Percentiles rank a stretch among this genome's conserved stretches.
These are phyloP conservation scores for Solanum hybrid DNA, from an alignment of 305 asterid species.

Conservation along the genomic window DNA sequence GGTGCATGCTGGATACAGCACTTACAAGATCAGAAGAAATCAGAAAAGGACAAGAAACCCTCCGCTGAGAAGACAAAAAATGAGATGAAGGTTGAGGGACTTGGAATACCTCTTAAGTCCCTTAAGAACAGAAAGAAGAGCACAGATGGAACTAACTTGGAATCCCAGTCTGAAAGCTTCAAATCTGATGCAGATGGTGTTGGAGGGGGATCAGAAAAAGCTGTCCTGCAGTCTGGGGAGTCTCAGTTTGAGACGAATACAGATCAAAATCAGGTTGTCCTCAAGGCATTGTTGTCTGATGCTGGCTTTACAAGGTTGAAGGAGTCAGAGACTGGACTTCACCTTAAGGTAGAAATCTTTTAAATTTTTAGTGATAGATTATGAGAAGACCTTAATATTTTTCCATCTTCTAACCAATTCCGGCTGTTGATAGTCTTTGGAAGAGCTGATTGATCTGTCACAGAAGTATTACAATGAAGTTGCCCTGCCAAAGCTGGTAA, in stretches of 20 bases:
- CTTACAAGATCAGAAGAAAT: constrained; percentile 88
- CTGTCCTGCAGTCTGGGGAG: constrained; percentile 22
- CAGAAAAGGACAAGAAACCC: constrained; percentile 82
- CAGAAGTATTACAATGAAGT: constrained; percentile 78
- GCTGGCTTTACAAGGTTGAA: constrained; percentile 64
- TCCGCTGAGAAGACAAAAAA: constrained; percentile 58
- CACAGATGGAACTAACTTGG: constrained; percentile 36
- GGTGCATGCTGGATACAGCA: constrained; percentile 99
- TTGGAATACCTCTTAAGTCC: constrained; percentile 86
- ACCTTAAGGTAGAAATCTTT: constrained; percentile 52
- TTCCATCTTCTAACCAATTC: constrained; percentile 22
- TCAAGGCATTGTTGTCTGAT: constrained; percentile 56
- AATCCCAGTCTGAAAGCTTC: constrained; percentile 33
- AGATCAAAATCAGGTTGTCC: constrained; percentile 53
- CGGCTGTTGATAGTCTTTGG: constrained; percentile 55
- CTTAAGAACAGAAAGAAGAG: constrained; percentile 71
- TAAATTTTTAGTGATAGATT: constrained; percentile 1
- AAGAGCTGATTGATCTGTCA: constrained; percentile 69
- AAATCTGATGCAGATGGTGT: constrained; percentile 29
- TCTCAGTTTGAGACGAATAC: constrained; percentile 42
- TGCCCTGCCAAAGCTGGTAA: constrained; percentile 97
- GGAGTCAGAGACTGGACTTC: constrained; percentile 92
- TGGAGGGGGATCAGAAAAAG: constrained; percentile 42
- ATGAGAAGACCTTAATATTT: neutral
- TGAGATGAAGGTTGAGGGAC: constrained; percentile 96